phyloP scores from a whole-genome alignment of 352 stramenopile genomes.

The Globisporangium polare region DNA sequence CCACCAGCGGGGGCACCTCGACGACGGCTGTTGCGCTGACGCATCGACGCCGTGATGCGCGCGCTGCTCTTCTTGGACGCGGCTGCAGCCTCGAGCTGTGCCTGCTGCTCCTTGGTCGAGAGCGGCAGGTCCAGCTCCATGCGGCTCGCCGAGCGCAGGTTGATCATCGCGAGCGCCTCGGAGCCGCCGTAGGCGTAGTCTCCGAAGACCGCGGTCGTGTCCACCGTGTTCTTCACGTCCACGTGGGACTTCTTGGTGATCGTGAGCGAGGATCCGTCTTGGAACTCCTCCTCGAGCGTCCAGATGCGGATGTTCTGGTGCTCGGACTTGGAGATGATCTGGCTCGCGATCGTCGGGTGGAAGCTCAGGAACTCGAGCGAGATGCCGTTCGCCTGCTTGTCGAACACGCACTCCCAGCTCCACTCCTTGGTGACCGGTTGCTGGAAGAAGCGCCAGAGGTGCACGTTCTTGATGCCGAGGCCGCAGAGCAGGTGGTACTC shows the following conservation, averaged over 20 bases:
- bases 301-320: constrained; percentile 84
- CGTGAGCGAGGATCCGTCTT: constrained; percentile 21
- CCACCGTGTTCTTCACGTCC: constrained; percentile 70
- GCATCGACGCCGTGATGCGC: constrained; percentile 29
- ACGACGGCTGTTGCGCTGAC: constrained; percentile 45
- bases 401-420: constrained; percentile 83
- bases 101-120: constrained; percentile 55
- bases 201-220: constrained; percentile 62
- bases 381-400: constrained; percentile 86
- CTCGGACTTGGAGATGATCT: constrained; percentile 83
- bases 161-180: constrained; percentile 63
- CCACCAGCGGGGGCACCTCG: constrained; percentile 23
- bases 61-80: constrained; percentile 18
- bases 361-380: constrained; percentile 79
- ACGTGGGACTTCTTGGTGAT: constrained; percentile 68
- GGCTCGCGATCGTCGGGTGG: constrained; percentile 41
- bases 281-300: constrained; percentile 57
- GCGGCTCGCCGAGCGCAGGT: constrained; percentile 45
- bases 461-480: constrained; percentile 85
- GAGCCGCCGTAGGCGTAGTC: constrained; percentile 71
- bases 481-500: constrained; percentile 82
- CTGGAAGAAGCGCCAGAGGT: constrained; percentile 82
- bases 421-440: constrained; percentile 32
- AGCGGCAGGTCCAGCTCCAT: constrained; percentile 74
- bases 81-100: constrained; percentile 26